Evolutionary conservation across 805 yeast species (phyloP), one percentile per base, ranked within the genome.

Genomic region (Candida parachauliodes): DNA sequence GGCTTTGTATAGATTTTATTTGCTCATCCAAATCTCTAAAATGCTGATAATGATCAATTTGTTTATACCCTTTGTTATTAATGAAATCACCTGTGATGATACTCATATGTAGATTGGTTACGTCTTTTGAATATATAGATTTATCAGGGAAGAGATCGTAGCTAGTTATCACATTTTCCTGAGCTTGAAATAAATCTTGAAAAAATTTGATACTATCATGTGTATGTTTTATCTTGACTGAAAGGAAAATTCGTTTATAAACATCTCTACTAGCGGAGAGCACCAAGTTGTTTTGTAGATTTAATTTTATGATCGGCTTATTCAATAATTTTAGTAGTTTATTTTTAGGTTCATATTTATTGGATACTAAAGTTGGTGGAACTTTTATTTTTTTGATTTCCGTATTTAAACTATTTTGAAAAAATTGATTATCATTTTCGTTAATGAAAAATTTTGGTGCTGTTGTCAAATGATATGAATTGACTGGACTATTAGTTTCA

Each of bases 231-330:
- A 37, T 32, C 16, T 5, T 24, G 12, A 22, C 30, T n/a, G 18
- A 12, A 4, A 37, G 11, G 31, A 23, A 31, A 9, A 18, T 21
- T 35, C 40, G 37, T 36, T 15, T 36, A 34, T 14, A 41, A 14
- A 30, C 27, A 33, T 28, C 31, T 18, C 38, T 28, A 22, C 25
- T 28, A 8, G 17, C 25, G 12, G 38, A 25, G 27, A 20, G 21
- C 15, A 12, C 18, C 19, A 21, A 14, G 5, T 27, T n/a, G 6
- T 19, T 12, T 20, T 15, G 16, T 15, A 28, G 15, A 5, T 28
- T 35, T n/a, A 35, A 17, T 28, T 26, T 29, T 9, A 28, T 19
- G 10, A 19, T 22, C 9, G 17, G 19, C 11, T 7, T 16, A 28
- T 22, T 28, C 5, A 34, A 27, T 18, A 34, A 25, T 7, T 20